A percentile compares a stretch with the other conserved stretches of the same genome.
Conservation (phyloP, 1,139 yeast genomes). For the Debaryomycetaceae sp. region DNA sequence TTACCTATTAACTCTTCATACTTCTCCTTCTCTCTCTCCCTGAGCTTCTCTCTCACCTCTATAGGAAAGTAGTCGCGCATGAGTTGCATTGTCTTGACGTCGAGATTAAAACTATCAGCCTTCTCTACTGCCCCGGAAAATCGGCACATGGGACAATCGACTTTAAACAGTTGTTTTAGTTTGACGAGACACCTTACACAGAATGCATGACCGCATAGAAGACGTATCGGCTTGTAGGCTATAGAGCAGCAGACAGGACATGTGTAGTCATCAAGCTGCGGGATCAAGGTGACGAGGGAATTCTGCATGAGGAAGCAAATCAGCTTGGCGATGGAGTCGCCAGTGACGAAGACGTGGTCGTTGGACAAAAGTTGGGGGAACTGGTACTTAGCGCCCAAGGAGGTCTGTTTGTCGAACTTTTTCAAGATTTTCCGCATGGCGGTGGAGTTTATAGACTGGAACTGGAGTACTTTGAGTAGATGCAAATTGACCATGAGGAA, state of each 20-base stretch:
- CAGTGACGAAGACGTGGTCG: conserved; percentile 45
- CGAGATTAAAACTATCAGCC: conserved; percentile 63
- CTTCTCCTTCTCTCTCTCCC: conserved; percentile 56
- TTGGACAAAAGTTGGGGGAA: conserved; percentile 47
- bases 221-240: conserved; percentile 67
- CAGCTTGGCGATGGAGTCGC: conserved; percentile 51
- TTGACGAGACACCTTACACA: conserved; percentile 72
- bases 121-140: conserved; percentile 44
- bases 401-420: conserved; percentile 72
- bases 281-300: conserved; percentile 54
- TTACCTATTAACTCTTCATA: conserved; percentile 26
- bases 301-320: conserved; percentile 56
- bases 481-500: conserved; percentile 55
- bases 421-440: conserved; percentile 69
- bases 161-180: conserved; percentile 54
- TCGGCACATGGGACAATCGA: conserved; percentile 69
- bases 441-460: conserved; percentile 58
- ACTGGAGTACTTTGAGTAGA: conserved; percentile 55
- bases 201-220: conserved; percentile 63
- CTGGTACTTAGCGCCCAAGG: conserved; percentile 45
- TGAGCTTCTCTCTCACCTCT: conserved; percentile 61
- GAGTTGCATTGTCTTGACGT: conserved; percentile 47
- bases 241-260: conserved; percentile 72
- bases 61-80: conserved; percentile 62
- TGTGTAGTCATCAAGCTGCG: conserved; percentile 70